Evolutionary conservation across 352 stramenopile genomes (phyloP).

Genomic region (Globisporangium apiculatum): DNA sequence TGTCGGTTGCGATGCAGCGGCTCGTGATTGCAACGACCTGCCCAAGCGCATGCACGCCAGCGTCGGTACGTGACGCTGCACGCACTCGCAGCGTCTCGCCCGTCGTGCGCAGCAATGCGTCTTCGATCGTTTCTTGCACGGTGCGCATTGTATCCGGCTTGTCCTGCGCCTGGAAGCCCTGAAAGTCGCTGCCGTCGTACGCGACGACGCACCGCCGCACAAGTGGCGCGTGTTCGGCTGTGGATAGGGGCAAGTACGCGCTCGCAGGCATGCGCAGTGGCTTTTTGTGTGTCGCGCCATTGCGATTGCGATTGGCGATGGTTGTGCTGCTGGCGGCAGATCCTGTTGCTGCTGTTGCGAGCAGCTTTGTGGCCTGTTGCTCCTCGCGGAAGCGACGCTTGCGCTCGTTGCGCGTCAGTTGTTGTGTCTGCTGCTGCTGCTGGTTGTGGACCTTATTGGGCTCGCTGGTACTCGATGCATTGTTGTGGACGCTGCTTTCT

Average conservation of each 20-base stretch:
- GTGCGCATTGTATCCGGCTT: conserved; percentile 35
- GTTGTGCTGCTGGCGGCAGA: background rate
- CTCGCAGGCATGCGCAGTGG: conserved; percentile 31
- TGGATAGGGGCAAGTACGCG: conserved; percentile 35
- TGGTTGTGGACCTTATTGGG: background rate
- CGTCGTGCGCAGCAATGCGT: conserved; percentile 61
- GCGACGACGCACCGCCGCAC: conserved; percentile 38
- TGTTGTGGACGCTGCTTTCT: no score
- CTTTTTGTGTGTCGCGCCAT: conserved; percentile 2
- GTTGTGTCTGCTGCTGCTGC: background rate
- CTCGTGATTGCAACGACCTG: conserved; percentile 90
- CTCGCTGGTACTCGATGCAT: no score
- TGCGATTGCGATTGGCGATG: background rate
- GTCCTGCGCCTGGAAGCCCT: conserved; percentile 81
- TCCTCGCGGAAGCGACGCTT: conserved; percentile 9
- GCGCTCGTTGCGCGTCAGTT: conserved; percentile 9
- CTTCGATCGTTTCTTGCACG: conserved; percentile 68
- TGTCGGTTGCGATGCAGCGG: conserved; percentile 33
- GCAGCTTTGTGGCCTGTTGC: background rate
- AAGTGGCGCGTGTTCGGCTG: conserved; percentile 2
- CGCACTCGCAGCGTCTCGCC: conserved; percentile 69
- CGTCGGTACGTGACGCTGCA: conserved; percentile 89
- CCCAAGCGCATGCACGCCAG: conserved; percentile 87
- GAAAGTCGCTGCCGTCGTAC: conserved; percentile 77
- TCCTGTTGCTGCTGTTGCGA: no score